These are phyloP conservation scores for Coprinellus micaceus DNA, from an alignment of 768 basidiomycete genomes.

Conservation along the genomic window DNA sequence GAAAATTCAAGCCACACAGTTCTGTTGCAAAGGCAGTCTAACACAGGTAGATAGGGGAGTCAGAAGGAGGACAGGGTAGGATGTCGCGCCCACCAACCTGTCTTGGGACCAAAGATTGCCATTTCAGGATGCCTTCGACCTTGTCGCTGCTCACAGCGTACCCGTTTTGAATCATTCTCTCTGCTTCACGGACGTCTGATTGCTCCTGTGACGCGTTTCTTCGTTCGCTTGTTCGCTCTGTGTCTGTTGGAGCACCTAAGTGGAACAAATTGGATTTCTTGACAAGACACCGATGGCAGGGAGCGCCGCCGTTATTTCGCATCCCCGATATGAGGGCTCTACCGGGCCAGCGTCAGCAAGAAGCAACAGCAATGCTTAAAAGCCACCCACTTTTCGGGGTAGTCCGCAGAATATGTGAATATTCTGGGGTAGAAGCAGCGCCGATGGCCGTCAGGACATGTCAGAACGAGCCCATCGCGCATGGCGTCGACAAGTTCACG, in stretches of 20 bases:
- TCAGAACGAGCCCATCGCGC: background rate
- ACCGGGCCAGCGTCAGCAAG: too few species aligned
- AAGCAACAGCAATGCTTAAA: background rate
- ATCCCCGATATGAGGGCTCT: background rate
- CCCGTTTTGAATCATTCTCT: too few species aligned
- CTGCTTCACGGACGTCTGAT: background rate
- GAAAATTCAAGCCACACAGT: constrained; percentile 6
- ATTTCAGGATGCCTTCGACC: too few species aligned
- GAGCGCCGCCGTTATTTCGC: background rate
- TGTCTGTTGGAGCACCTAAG: background rate
- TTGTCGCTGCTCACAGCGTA: too few species aligned
- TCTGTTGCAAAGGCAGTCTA: background rate
- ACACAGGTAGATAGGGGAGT: background rate
- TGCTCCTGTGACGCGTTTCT: background rate
- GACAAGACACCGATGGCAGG: background rate
- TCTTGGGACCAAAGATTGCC: too few species aligned
- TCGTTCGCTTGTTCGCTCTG: background rate
- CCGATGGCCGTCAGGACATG: constrained; percentile 1
- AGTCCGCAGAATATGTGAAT: constrained; percentile 6
- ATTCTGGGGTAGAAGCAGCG: constrained; percentile 2
- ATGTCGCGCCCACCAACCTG: too few species aligned
- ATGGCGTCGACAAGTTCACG: background rate
- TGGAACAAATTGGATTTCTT: background rate
- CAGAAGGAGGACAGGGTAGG: background rate
- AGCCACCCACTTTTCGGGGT: constrained; percentile 1